Conservation (phyloP, 192 early-diverging fungal genomes). For the Podila verticillata region DNA sequence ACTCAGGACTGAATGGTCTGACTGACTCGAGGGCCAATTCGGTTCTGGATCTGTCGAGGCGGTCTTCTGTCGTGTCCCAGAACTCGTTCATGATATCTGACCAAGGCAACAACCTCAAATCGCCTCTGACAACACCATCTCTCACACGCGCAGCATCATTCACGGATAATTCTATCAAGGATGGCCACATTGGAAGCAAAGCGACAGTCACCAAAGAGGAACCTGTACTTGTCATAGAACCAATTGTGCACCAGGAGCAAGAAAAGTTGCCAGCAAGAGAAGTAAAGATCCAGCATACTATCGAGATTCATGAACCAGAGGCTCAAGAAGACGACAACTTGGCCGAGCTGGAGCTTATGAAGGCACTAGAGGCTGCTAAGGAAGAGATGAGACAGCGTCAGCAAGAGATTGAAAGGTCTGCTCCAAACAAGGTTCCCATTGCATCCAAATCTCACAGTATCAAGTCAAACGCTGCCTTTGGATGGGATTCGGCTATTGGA, state of each 20-base stretch:
- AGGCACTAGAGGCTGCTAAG: constrained; percentile 42
- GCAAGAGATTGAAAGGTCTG: not conserved
- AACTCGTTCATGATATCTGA: constrained; percentile 48
- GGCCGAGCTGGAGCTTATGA: constrained; percentile 28
- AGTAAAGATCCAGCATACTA: not conserved
- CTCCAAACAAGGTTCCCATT: not conserved
- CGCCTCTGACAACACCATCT: constrained; percentile 22
- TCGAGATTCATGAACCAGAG: not conserved
- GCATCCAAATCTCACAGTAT: not conserved
- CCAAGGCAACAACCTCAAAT: constrained; percentile 26
- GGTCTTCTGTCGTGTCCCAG: constrained; percentile 42
- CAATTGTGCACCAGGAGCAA: not conserved
- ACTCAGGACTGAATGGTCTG: constrained; percentile 12
- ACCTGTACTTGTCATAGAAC: not conserved
- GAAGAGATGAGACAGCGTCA: constrained; percentile 39
- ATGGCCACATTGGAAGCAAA: not conserved
- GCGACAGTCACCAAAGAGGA: not conserved
- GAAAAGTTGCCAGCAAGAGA: not conserved
- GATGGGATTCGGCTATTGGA: constrained; percentile 28
- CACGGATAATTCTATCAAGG: constrained; percentile 9
- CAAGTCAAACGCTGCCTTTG: constrained; percentile 10
- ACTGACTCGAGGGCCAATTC: constrained; percentile 7
- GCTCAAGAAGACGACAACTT: not conserved
- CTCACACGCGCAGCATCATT: constrained; percentile 39
- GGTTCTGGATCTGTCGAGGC: constrained; percentile 20